A percentile compares a stretch with the other conserved stretches of the same genome.
phyloP scores from a whole-genome alignment of 768 basidiomycete genomes.

The Infundibulicybe gibba region DNA sequence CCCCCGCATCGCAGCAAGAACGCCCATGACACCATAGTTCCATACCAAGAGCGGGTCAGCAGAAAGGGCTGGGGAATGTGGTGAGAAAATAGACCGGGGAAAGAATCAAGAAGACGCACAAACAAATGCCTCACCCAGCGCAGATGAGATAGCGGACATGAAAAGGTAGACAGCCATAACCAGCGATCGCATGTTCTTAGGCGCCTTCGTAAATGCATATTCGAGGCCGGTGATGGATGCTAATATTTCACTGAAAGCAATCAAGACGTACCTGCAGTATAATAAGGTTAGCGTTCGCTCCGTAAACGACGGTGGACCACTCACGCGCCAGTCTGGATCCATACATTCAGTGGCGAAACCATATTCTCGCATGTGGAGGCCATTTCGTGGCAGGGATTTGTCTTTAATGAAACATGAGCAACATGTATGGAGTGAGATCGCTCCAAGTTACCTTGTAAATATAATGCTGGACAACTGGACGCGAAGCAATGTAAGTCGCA shows the following conservation, averaged over 20 bases:
- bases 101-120: slow-evolving; percentile 32
- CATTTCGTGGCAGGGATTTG: slow-evolving; percentile 45
- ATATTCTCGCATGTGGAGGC: slow-evolving; percentile 53
- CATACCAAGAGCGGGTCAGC: slow-evolving; percentile 71
- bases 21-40: slow-evolving; percentile 65
- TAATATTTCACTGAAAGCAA: slow-evolving; percentile 74
- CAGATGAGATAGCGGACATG: slow-evolving; percentile 54
- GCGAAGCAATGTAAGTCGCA: slow-evolving; percentile 15
- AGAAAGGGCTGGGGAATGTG: slow-evolving; percentile 45
- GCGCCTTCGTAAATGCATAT: slow-evolving; percentile 86
- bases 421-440: slow-evolving; percentile 25
- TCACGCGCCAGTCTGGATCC: slow-evolving; percentile 71
- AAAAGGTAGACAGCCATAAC: slow-evolving; percentile 72
- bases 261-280: slow-evolving; percentile 51
- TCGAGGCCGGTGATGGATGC: slow-evolving; percentile 82
- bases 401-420: slow-evolving; percentile 35
- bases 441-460: slow-evolving; percentile 57
- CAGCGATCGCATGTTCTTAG: slow-evolving; percentile 82
- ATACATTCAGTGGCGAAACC: slow-evolving; percentile 68
- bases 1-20: slow-evolving; percentile 51
- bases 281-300: neutral
- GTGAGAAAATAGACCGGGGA: slow-evolving; percentile 1
- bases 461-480: slow-evolving; percentile 63
- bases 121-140: slow-evolving; percentile 70
- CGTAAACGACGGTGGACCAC: slow-evolving; percentile 13